Conservation (phyloP, 345 rosid genomes). For the Sapria himalayana region DNA sequence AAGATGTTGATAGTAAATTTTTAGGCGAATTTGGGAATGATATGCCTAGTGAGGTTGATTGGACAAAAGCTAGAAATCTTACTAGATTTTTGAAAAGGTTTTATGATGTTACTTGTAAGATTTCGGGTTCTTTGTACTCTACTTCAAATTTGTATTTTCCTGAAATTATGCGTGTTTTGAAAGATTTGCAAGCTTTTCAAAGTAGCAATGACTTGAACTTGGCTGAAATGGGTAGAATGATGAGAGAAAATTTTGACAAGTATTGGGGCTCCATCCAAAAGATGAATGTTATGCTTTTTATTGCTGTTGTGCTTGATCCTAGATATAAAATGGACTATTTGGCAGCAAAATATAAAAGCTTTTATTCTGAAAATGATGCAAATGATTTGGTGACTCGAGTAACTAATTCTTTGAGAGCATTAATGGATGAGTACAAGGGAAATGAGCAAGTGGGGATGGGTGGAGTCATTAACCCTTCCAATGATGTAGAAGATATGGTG, state of each 20-base stretch:
- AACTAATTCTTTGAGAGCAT: slow-evolving; percentile 71
- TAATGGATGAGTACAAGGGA: slow-evolving; percentile 41
- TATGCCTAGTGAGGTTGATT: slow-evolving; percentile 54
- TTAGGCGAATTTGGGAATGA: too few relatives aligned
- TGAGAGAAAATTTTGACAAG: slow-evolving; percentile 64
- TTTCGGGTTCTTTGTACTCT: slow-evolving; percentile 38
- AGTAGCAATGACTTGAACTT: slow-evolving; percentile 72
- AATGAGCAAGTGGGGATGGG: slow-evolving; percentile 80
- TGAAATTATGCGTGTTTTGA: slow-evolving; percentile 66
- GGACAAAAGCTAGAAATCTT: slow-evolving; percentile 54
- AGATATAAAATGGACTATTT: slow-evolving; percentile 87
- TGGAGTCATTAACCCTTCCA: slow-evolving; percentile 61
- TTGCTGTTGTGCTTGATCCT: slow-evolving; percentile 80
- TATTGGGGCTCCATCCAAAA: too few relatives aligned
- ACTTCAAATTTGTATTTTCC: slow-evolving; percentile 78
- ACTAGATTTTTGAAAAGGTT: slow-evolving; percentile 40
- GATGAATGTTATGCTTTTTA: too few relatives aligned
- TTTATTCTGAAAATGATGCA: slow-evolving; percentile 81
- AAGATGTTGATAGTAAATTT: slow-evolving; percentile 37
- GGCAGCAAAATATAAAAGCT: too few relatives aligned
- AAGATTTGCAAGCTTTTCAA: slow-evolving; percentile 67
- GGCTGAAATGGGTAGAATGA: slow-evolving; percentile 42
- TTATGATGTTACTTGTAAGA: slow-evolving; percentile 33
- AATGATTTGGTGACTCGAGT: slow-evolving; percentile 71
- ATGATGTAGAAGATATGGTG: too few relatives aligned